Percentiles rank a stretch among this genome's conserved stretches.
These are phyloP conservation scores for Blyttiomyces sp. DNA, from an alignment of 371 early-diverging fungal genomes.

Conservation along the genomic window DNA sequence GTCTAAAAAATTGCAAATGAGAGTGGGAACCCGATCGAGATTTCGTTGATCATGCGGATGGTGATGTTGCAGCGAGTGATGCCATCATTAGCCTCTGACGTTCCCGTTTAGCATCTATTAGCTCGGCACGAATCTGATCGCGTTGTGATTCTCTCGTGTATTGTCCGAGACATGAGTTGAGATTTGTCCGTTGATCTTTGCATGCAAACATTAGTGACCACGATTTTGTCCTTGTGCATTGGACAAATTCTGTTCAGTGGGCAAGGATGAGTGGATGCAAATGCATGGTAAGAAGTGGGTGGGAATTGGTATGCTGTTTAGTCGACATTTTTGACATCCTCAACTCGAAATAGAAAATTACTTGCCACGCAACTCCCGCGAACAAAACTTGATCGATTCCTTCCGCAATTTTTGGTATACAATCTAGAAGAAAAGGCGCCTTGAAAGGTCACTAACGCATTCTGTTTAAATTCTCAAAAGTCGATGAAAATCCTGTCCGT, in stretches of 20 bases:
- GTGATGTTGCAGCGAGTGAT: neutral
- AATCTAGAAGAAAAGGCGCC: no score
- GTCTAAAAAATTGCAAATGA: neutral
- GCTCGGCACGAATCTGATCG: conserved; percentile 20
- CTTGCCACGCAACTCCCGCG: no score
- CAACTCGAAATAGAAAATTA: no score
- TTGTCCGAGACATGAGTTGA: conserved; percentile 69
- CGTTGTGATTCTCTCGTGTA: conserved; percentile 28
- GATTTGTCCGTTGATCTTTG: conserved; percentile 54
- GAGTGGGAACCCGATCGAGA: neutral
- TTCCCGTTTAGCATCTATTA: conserved; percentile 16
- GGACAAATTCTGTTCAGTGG: conserved; percentile 56
- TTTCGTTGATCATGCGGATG: neutral
- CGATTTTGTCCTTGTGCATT: conserved; percentile 63
- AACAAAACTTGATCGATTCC: no score
- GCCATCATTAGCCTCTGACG: neutral
- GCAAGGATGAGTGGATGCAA: conserved; percentile 1
- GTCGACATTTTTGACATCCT: no score
- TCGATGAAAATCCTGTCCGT: no score
- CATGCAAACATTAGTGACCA: conserved; percentile 68
- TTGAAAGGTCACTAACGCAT: no score
- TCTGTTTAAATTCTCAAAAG: no score
- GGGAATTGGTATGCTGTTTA: no score
- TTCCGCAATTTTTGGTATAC: no score
- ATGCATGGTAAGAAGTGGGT: no score